Conservation (phyloP, 2,329 filamentous ascomycete species). For the Monilinia laxa region DNA sequence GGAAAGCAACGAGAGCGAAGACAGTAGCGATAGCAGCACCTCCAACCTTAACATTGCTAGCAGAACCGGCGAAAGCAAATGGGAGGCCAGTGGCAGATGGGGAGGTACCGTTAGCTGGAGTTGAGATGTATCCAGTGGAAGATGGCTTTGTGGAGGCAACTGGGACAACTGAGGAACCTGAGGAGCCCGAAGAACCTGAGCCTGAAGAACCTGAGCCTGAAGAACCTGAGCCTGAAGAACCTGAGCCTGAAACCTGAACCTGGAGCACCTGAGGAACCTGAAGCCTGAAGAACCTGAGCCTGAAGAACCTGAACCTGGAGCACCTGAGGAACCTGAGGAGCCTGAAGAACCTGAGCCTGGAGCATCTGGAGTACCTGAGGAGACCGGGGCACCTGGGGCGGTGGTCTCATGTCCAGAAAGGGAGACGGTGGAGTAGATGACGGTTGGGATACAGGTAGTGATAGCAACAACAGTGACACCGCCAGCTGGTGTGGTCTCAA, state of each 20-base stretch:
- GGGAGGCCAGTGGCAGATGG: slow-evolving; percentile 26
- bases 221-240: too few relatives aligned
- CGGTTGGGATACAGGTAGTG: slow-evolving; percentile 25
- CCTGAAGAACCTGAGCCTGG: neutral
- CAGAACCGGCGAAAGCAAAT: slow-evolving; percentile 21
- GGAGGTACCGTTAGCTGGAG: slow-evolving; percentile 14
- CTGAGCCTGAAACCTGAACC: too few relatives aligned
- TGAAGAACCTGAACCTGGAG: too few relatives aligned
- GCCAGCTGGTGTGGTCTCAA: neutral
- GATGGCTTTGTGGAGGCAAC: neutral
- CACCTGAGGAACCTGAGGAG: neutral
- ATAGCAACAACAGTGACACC: slow-evolving; percentile 22
- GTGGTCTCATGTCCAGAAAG: neutral
- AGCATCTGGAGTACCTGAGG: neutral
- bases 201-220: neutral
- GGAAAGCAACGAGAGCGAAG: slow-evolving; percentile 33
- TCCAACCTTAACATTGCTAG: slow-evolving; percentile 20
- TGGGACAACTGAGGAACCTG: neutral
- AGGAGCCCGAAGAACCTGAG: neutral
- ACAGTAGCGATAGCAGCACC: slow-evolving; percentile 29
- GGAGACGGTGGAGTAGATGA: slow-evolving; percentile 26
- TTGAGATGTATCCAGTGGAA: slow-evolving; percentile 17
- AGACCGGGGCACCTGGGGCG: neutral
- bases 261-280: too few relatives aligned
- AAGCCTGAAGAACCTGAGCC: too few relatives aligned